Percentiles rank a stretch among this genome's conserved stretches.
Evolutionary conservation across 208 protist genomes (phyloP).

Genomic region (Leishmania mexicana): DNA sequence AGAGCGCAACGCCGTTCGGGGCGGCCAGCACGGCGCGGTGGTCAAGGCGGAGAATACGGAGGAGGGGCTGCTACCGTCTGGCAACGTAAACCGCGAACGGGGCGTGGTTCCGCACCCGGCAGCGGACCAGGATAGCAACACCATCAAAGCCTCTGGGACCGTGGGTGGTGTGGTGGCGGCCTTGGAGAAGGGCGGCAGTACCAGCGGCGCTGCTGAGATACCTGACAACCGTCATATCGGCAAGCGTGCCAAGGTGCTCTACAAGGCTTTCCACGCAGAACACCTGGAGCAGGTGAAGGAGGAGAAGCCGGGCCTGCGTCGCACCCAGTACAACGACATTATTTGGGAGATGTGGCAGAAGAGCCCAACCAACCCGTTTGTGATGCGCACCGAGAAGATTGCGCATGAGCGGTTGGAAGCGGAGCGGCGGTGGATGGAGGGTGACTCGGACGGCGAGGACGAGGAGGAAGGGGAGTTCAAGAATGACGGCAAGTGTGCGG

Average conservation of each 20-base stretch:
- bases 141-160: constrained; percentile 49
- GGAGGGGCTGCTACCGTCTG: constrained; percentile 33
- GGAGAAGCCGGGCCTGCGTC: constrained; percentile 72
- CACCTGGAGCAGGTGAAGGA: constrained; percentile 68
- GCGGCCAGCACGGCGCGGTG: constrained; percentile 28
- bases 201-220: constrained; percentile 18
- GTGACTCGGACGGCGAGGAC: constrained; percentile 46
- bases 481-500: constrained; percentile 8
- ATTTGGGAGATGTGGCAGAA: constrained; percentile 92
- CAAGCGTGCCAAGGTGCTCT: constrained; percentile 78
- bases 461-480: constrained; percentile 36
- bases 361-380: constrained; percentile 82
- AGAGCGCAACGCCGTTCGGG: constrained; percentile 45
- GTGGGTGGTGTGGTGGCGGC: constrained; percentile 46
- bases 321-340: constrained; percentile 89
- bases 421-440: constrained; percentile 82
- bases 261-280: constrained; percentile 84
- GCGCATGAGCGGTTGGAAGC: constrained; percentile 62
- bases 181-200: constrained; percentile 31
- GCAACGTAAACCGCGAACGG: constrained; percentile 55
- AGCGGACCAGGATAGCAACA: constrained; percentile 16
- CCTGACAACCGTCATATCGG: constrained; percentile 85
- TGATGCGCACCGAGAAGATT: constrained; percentile 71
- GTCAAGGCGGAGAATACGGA: constrained; percentile 18
- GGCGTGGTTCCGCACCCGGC: constrained; percentile 20